Conservation (phyloP, 768 basidiomycete species). For the Mrakia gelida region DNA sequence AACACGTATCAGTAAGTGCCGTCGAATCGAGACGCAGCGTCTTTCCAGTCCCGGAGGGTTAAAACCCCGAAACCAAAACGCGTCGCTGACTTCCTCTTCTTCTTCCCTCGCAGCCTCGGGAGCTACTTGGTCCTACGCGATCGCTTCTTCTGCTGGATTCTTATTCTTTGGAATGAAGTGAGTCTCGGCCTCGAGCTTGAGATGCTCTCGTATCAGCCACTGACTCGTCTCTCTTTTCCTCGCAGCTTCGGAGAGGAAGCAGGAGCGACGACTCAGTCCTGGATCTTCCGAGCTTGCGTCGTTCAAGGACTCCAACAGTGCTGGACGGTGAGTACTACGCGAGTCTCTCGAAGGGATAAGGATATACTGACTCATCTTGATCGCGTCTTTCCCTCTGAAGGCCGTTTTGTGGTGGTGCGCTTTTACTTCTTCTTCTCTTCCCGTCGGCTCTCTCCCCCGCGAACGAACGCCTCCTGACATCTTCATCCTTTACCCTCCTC, state of each 20-base stretch:
- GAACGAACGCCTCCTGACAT: neutral
- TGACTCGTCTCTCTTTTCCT: neutral
- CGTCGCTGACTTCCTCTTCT: no score
- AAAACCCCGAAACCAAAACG: no score
- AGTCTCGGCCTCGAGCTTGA: neutral
- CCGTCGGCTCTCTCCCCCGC: neutral
- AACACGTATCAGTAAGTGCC: no score
- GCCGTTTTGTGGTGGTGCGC: slow-evolving; percentile 73
- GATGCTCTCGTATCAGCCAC: neutral
- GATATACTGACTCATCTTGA: no score
- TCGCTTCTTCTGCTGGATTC: slow-evolving; percentile 89
- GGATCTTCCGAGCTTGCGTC: slow-evolving; percentile 83
- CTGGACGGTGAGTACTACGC: slow-evolving; percentile 50
- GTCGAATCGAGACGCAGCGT: no score
- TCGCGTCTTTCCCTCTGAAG: no score
- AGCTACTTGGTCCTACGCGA: slow-evolving; percentile 83
- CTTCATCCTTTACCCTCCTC: neutral
- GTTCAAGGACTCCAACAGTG: slow-evolving; percentile 94
- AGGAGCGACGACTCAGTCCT: slow-evolving; percentile 91
- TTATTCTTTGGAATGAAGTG: slow-evolving; percentile 66
- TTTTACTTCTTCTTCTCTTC: no score
- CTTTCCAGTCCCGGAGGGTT: no score
- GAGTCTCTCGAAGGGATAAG: no score
- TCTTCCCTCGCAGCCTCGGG: slow-evolving; percentile 46
- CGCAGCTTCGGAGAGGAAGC: slow-evolving; percentile 91